Conservation (phyloP, 306 rosid genomes). For the Pterocarpus macrocarpus region DNA sequence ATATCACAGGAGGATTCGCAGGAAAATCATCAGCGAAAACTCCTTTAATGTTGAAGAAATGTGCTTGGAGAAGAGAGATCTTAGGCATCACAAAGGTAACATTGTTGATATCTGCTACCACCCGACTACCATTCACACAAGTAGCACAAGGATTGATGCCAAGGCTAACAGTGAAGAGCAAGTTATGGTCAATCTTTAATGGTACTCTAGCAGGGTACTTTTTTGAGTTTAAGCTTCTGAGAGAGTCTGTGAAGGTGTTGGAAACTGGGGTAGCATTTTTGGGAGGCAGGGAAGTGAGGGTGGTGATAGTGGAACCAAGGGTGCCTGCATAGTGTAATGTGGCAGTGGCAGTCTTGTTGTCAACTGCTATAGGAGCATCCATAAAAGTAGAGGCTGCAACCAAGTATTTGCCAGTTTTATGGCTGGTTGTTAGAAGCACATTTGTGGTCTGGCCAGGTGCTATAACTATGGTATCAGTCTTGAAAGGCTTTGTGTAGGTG, state of each 20-base stretch:
- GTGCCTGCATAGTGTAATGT: slow-evolving; percentile 62
- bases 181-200: slow-evolving; percentile 62
- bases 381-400: slow-evolving; percentile 70
- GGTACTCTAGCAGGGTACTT: slow-evolving; percentile 68
- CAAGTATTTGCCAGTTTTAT: slow-evolving; percentile 57
- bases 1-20: slow-evolving; percentile 53
- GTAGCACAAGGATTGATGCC: slow-evolving; percentile 61
- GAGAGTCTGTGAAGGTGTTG: slow-evolving; percentile 53
- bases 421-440: slow-evolving; percentile 56
- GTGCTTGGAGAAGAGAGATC: slow-evolving; percentile 71
- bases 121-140: slow-evolving; percentile 56
- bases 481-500: slow-evolving; percentile 71
- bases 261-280: slow-evolving; percentile 66
- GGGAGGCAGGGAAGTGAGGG: slow-evolving; percentile 61
- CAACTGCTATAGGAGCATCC: slow-evolving; percentile 66
- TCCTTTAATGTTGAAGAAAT: slow-evolving; percentile 70
- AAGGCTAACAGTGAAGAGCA: slow-evolving; percentile 70
- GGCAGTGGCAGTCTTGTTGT: slow-evolving; percentile 68
- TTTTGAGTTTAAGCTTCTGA: slow-evolving; percentile 68
- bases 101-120: slow-evolving; percentile 70
- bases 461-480: slow-evolving; percentile 58
- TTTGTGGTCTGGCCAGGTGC: slow-evolving; percentile 82
- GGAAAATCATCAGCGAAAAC: slow-evolving; percentile 79
- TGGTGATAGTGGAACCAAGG: slow-evolving; percentile 46
- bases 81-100: slow-evolving; percentile 73